Conservation (phyloP, 345 rosid species). For the Murraya koenigii region DNA sequence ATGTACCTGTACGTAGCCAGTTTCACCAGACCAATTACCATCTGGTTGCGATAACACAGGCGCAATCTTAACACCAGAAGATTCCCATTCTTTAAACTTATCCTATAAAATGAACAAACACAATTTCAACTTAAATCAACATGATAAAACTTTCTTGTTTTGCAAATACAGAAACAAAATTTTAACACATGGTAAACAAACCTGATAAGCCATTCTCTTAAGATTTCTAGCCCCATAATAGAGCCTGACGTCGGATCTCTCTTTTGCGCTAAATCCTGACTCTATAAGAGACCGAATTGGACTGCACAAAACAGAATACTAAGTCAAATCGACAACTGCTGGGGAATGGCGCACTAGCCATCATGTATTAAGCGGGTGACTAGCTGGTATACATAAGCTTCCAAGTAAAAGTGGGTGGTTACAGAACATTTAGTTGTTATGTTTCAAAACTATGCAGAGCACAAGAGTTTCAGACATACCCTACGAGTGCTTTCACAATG, state of each 20-base stretch:
- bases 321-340: not conserved
- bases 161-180: not conserved
- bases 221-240: slow-evolving; percentile 96
- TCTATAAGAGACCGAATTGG: slow-evolving; percentile 90
- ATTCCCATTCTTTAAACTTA: slow-evolving; percentile 87
- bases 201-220: slow-evolving; percentile 96
- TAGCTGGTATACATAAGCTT: not conserved
- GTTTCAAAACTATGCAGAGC: not conserved
- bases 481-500: not conserved
- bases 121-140: slow-evolving; percentile 2
- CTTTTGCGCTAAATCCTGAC: slow-evolving; percentile 70
- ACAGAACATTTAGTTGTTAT: not conserved
- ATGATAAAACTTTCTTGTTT: not conserved
- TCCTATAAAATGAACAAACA: slow-evolving; percentile 45
- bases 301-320: slow-evolving; percentile 39
- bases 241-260: slow-evolving; percentile 80
- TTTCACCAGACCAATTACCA: slow-evolving; percentile 81
- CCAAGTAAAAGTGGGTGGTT: not conserved
- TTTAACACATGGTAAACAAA: slow-evolving; percentile 19
- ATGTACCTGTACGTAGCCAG: slow-evolving; percentile 88
- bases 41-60: slow-evolving; percentile 92
- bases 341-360: not conserved
- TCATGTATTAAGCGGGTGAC: not conserved
- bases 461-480: not conserved
- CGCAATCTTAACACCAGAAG: slow-evolving; percentile 74